A percentile compares a stretch with the other conserved stretches of the same genome.
Evolutionary conservation across 2,329 filamentous ascomycete genomes (phyloP).

Genomic region (Sclerotinia nivalis): DNA sequence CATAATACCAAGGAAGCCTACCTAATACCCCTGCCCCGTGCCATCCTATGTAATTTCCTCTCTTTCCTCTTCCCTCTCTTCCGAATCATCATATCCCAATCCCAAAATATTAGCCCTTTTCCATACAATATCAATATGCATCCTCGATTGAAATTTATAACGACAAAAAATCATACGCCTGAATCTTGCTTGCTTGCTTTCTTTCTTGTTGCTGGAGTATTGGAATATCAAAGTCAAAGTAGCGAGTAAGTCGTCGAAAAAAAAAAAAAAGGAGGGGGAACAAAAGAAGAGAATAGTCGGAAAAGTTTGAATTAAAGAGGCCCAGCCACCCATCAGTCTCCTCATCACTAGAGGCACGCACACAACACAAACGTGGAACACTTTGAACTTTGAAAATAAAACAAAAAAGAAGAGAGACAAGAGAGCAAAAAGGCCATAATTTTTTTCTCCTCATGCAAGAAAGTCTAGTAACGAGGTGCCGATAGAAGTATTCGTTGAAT

Average conservation of each 20-base stretch:
- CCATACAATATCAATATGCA: neutral
- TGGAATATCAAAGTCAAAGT: neutral
- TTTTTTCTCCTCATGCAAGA: slow-evolving; percentile 38
- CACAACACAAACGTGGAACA: slow-evolving; percentile 22
- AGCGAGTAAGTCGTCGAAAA: too few relatives aligned
- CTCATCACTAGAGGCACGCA: slow-evolving; percentile 15
- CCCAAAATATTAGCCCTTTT: too few relatives aligned
- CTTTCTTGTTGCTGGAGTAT: neutral
- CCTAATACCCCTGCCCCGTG: too few relatives aligned
- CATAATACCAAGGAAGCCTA: too few relatives aligned
- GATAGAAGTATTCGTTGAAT: slow-evolving; percentile 34
- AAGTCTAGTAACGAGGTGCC: slow-evolving; percentile 40
- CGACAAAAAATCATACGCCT: slow-evolving; percentile 37
- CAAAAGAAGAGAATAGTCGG: slow-evolving; percentile 10
- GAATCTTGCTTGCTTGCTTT: slow-evolving; percentile 35
- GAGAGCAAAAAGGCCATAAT: slow-evolving; percentile 39
- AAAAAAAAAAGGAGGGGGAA: neutral
- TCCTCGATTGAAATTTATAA: slow-evolving; percentile 30
- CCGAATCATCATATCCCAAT: too few relatives aligned
- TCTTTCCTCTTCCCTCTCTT: too few relatives aligned
- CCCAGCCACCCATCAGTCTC: slow-evolving; percentile 37
- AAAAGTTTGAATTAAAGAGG: slow-evolving; percentile 35
- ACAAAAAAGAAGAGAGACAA: slow-evolving; percentile 36
- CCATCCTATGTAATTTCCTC: too few relatives aligned
- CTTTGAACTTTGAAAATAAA: neutral